These are phyloP conservation scores for Clonostachys byssicola DNA, from an alignment of 2,329 filamentous ascomycete genomes.

Conservation along the genomic window DNA sequence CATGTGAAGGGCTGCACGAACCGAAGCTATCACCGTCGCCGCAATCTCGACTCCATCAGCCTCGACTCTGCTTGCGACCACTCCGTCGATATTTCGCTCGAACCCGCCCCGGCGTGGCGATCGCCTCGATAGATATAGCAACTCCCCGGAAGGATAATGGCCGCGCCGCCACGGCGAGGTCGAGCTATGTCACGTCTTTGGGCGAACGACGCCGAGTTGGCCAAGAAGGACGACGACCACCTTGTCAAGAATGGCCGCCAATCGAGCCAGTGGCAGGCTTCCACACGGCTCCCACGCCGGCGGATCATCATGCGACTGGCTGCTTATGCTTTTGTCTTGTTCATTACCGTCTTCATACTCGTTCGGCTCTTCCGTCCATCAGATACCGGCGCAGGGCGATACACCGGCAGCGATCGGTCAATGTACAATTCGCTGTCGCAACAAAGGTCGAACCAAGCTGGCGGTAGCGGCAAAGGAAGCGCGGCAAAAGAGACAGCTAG, in stretches of 20 bases:
- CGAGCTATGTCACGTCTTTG: slow-evolving; percentile 32
- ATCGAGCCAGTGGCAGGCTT: slow-evolving; percentile 26
- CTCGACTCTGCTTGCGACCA: not conserved
- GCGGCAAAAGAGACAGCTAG: slow-evolving; percentile 17
- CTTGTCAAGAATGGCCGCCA: slow-evolving; percentile 15
- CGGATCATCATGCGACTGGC: slow-evolving; percentile 49
- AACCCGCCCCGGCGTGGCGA: not conserved
- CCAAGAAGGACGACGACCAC: slow-evolving; percentile 56
- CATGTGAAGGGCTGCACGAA: too few species aligned
- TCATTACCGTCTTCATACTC: slow-evolving; percentile 17
- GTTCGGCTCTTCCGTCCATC: not conserved
- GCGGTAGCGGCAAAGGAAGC: slow-evolving; percentile 9
- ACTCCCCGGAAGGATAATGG: not conserved
- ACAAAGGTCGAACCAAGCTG: not conserved
- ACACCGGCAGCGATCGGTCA: not conserved
- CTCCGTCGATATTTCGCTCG: not conserved
- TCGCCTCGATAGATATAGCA: not conserved
- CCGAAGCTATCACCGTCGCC: too few species aligned
- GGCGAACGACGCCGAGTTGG: slow-evolving; percentile 49
- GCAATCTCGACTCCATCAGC: not conserved
- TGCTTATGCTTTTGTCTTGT: slow-evolving; percentile 37
- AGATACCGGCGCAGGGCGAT: slow-evolving; percentile 1
- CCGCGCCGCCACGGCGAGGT: slow-evolving; percentile 11
- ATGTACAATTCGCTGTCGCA: too few species aligned
- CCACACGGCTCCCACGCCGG: slow-evolving; percentile 37